phyloP scores from a whole-genome alignment of 257 asterid species.

The Salvia splendens region DNA sequence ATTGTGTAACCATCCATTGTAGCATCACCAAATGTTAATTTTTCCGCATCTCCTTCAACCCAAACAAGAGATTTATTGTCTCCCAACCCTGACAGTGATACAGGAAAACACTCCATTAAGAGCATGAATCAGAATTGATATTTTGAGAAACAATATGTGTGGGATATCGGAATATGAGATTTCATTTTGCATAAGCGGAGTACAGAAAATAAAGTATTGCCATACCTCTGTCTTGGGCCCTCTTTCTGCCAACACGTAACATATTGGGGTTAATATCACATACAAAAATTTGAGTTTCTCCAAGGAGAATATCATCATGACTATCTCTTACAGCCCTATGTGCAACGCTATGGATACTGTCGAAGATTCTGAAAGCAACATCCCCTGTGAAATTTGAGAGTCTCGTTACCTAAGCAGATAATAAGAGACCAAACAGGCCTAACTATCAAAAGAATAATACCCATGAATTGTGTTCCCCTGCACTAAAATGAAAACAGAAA shows the following conservation, averaged over 20 bases:
- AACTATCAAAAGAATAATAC: slow-evolving; percentile 6
- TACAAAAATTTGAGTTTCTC: slow-evolving; percentile 72
- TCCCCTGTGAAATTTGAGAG: slow-evolving; percentile 72
- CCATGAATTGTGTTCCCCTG: slow-evolving; percentile 18
- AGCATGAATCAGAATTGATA: background rate
- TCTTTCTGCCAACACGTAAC: slow-evolving; percentile 80
- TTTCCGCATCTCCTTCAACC: slow-evolving; percentile 97
- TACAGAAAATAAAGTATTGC: slow-evolving; percentile 3
- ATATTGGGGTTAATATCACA: slow-evolving; percentile 92
- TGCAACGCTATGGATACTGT: slow-evolving; percentile 51
- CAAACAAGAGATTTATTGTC: slow-evolving; percentile 69
- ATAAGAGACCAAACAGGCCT: slow-evolving; percentile 6
- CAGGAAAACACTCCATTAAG: slow-evolving; percentile 9
- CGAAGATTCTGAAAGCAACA: slow-evolving; percentile 89
- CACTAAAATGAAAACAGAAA: background rate
- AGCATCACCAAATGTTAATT: slow-evolving; percentile 65
- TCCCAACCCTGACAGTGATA: slow-evolving; percentile 51
- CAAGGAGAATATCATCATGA: slow-evolving; percentile 56
- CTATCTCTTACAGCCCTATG: slow-evolving; percentile 62
- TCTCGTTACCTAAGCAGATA: slow-evolving; percentile 27
- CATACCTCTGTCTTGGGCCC: slow-evolving; percentile 80
- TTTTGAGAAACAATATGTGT: slow-evolving; percentile 9
- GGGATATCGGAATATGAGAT: background rate
- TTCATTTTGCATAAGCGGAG: background rate
- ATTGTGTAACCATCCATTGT: slow-evolving; percentile 95